Percentiles rank a stretch among this genome's conserved stretches.
Conservation (phyloP, 2,329 filamentous ascomycete species). For the Alternaria metachromatica region DNA sequence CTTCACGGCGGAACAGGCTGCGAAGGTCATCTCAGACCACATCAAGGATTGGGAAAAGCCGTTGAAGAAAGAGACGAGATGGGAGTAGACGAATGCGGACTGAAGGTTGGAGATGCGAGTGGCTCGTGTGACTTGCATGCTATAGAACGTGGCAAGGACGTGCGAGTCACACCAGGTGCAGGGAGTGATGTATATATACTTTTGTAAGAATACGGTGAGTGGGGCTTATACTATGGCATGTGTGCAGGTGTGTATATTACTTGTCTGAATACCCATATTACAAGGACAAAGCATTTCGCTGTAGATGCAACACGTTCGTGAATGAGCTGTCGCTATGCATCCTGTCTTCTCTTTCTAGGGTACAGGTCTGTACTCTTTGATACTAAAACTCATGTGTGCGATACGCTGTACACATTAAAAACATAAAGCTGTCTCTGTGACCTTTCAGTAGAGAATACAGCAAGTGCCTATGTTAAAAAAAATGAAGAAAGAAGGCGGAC, state of each 20-base stretch:
- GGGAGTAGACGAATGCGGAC: constrained; percentile 22
- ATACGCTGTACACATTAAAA: no score
- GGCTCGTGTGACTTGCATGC: not conserved
- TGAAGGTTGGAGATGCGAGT: not conserved
- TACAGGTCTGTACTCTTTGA: no score
- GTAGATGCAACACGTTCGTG: not conserved
- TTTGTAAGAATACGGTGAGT: constrained; percentile 7
- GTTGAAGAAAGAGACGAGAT: constrained; percentile 55
- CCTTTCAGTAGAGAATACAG: no score
- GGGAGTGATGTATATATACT: not conserved
- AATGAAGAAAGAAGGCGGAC: no score
- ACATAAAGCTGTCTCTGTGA: no score
- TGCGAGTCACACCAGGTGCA: no score
- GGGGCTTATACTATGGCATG: constrained; percentile 2
- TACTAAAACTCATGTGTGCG: no score
- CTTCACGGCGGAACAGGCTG: constrained; percentile 86
- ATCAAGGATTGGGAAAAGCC: constrained; percentile 76
- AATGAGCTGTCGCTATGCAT: not conserved
- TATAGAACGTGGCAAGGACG: not conserved
- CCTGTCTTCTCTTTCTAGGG: no score
- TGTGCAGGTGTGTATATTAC: not conserved
- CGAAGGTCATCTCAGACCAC: constrained; percentile 83
- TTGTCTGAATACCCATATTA: not conserved
- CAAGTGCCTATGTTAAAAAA: no score
- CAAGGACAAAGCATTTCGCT: not conserved